Base-by-base conservation (phyloP, 1,284 basidiomycete species). In the Ustilago loliicola region DNA sequence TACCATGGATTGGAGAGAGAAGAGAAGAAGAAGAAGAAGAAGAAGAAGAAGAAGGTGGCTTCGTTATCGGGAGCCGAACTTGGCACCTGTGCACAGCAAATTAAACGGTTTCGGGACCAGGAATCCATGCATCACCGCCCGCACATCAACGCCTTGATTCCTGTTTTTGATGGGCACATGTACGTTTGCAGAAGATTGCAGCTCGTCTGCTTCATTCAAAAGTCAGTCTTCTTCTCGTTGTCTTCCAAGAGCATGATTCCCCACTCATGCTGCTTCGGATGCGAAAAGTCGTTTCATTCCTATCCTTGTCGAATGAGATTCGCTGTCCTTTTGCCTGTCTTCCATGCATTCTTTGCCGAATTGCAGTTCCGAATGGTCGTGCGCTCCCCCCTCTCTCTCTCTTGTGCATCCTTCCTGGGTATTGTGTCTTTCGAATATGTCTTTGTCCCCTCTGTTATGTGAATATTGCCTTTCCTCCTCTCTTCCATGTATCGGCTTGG, bases 401-500 rank as follows among this genome's bases (percentile, higher is more conserved):
- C 42, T 51, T 29, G 25, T 29, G 8, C 48, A 29, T 32, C 1
- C n/a, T 23, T 55, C 27, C 19, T 55, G 53, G 36, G 2, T 55
- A 27, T 27, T 9, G 42, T 10, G 7, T 25, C 2, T 40, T 13
- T 53, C 17, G 8, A 38, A 15, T 3, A 38, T 38, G 8, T 15
- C 36, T 38, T 50, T 50, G 48, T 29, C n/a, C 48, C 15, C 25
- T 50, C 25, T 29, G 27, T 4, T 25, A 21, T 10, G 30, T 32
- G 30, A 19, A 30, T 30, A 17, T 34, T 27, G 42, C 21, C 54
- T 29, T 36, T 9, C 30, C 45, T 36, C 34, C 30, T 45, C 30
- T 67, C 53, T 23, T 47, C 42, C 65, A 67, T 61, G 53, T 57
- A 50, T 30, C n/a, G 19, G 27, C 36, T 32, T 45, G n/a, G 11